Evolutionary conservation across 73 alveolate species (phyloP), one percentile per base, ranked within the genome.

Genomic region (Paraurostyla sp.): DNA sequence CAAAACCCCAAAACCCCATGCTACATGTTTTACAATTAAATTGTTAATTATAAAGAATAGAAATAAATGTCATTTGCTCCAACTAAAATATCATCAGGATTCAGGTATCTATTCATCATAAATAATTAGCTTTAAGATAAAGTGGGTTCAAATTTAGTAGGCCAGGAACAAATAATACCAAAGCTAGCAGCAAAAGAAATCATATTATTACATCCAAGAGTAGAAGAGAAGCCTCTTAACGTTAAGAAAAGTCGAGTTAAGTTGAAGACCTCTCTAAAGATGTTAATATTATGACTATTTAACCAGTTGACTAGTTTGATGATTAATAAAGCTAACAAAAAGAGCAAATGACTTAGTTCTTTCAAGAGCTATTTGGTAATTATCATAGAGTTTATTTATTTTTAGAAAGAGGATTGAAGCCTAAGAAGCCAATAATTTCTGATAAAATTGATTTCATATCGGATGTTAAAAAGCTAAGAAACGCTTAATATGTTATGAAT

Each of bases 321-420:
- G 69, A 54, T 11, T 16, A 45, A 16, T 9, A 45, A 45, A 45
- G 16, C 16, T 45, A 20, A 18, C 4, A 18, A 54, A 54, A 54
- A 54, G 69, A 54, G 69, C 40, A 54, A 18, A 20, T 20, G 15
- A 4, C 69, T 54, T 20, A 18, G 23, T 54, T 54, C 69, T 54
- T 54, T 18, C 4, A 27, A 9, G 15, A 54, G 23, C 27, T 54
- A 54, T 54, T 54, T 54, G 69, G 69, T 54, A 54, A 54, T 18
- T 54, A 4, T 54, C 15, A 20, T 54, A 54, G 15, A n/a, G 23
- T 9, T 9, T 20, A 54, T 18, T 13, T 18, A 54, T 9, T 18
- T 54, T 35, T 36, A 65, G 82, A 65, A 35, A 65, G 58, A 4
- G 82, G 82, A 32, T 18, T 65, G 82, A 65, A 65, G 41, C 4